phyloP scores from a whole-genome alignment of 805 yeast species.

The Starmerella cellae region DNA sequence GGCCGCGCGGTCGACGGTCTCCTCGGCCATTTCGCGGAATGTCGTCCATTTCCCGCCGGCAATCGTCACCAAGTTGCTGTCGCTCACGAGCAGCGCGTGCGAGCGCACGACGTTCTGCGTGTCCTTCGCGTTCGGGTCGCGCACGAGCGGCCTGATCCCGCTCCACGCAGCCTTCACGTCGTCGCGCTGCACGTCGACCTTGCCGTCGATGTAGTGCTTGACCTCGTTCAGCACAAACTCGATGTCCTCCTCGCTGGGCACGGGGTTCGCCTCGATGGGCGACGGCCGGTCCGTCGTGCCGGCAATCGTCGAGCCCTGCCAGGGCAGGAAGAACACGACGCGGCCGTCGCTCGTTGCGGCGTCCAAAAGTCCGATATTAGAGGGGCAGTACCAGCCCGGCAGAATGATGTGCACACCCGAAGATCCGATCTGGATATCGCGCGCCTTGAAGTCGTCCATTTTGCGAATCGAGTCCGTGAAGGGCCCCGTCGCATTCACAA shows the following conservation, averaged over 20 bases:
- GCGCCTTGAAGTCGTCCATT: constrained; percentile 55
- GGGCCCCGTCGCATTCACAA: constrained; percentile 92
- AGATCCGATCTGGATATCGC: constrained; percentile 79
- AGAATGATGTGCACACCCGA: constrained; percentile 86
- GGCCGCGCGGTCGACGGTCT: constrained; percentile 67
- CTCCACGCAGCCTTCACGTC: constrained; percentile 95
- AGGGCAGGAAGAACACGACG: constrained; percentile 91
- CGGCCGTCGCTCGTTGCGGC: constrained; percentile 90
- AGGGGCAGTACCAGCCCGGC: constrained; percentile 86
- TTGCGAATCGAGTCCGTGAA: constrained; percentile 71
- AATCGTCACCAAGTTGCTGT: constrained; percentile 68
- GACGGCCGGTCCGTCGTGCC: constrained; percentile 90
- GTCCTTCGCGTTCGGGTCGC: constrained; percentile 47
- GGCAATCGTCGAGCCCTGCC: constrained; percentile 94
- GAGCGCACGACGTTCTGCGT: constrained; percentile 88
- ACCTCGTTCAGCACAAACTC: constrained; percentile 75
- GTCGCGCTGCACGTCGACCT: constrained; percentile 74
- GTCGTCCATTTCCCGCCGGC: constrained; percentile 99
- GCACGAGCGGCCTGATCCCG: constrained; percentile 88
- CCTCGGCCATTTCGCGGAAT: constrained; percentile 94
- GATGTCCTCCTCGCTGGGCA: constrained; percentile 78
- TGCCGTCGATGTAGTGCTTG: constrained; percentile 63
- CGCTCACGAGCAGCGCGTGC: constrained; percentile 63
- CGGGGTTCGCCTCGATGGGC: constrained; percentile 38
- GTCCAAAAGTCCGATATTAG: constrained; percentile 75